Percentiles rank a stretch among this genome's conserved stretches.
These are phyloP conservation scores for Rubroboletus satanas DNA, from an alignment of 768 basidiomycete species.

Conservation along the genomic window DNA sequence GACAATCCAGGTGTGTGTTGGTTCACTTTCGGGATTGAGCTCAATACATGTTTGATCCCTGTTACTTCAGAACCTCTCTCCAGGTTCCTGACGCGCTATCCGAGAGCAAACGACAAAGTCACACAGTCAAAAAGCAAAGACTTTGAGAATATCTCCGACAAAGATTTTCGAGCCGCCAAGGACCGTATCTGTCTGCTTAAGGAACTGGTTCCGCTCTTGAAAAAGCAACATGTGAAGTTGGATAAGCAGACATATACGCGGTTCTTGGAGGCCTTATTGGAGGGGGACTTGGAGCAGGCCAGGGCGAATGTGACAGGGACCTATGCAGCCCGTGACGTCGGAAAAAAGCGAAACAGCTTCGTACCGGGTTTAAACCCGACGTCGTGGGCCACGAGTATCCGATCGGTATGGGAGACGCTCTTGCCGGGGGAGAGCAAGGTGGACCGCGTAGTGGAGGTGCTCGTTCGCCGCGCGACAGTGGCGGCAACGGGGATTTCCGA, in stretches of 20 bases:
- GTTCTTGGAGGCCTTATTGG: slow-evolving; percentile 6
- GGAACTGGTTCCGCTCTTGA: neutral
- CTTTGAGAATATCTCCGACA: slow-evolving; percentile 3
- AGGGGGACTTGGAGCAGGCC: slow-evolving; percentile 1
- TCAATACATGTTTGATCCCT: neutral
- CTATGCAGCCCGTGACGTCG: too few species aligned
- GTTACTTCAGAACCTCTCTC: slow-evolving; percentile 9
- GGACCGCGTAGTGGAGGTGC: neutral
- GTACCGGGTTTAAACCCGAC: rapidly evolving
- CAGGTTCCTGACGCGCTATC: slow-evolving; percentile 2
- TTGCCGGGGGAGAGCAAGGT: neutral
- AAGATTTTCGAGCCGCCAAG: slow-evolving; percentile 14
- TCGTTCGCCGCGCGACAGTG: neutral
- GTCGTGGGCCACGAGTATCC: neutral
- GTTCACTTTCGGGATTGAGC: neutral
- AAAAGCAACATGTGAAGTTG: neutral
- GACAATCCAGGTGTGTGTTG: slow-evolving; percentile 3
- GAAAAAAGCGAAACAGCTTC: too few species aligned
- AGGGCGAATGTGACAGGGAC: neutral
- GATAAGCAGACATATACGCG: neutral
- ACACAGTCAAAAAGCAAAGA: neutral
- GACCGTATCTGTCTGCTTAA: slow-evolving; percentile 11
- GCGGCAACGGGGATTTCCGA: slow-evolving; percentile 7
- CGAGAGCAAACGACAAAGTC: slow-evolving; percentile 7
- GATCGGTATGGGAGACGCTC: neutral